These are phyloP conservation scores for Penicillium crystallinum DNA, from an alignment of 495 filamentous ascomycete genomes.

Conservation along the genomic window DNA sequence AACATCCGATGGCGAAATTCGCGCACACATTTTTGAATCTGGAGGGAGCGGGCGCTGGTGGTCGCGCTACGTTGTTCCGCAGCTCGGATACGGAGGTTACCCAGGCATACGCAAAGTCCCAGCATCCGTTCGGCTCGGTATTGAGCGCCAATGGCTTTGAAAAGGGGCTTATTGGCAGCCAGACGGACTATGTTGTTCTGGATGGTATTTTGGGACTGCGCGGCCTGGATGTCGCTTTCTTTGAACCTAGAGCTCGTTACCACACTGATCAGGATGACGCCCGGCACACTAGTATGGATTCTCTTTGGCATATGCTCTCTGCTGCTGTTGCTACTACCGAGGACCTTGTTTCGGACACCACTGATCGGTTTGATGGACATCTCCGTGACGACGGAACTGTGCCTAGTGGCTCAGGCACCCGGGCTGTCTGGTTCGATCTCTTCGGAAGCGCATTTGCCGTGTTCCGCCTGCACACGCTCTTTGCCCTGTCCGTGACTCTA, in stretches of 20 bases:
- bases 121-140: conserved; percentile 78
- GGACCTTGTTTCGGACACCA: conserved; percentile 64
- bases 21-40: conserved; percentile 86
- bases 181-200: conserved; percentile 89
- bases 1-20: conserved; percentile 71
- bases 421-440: conserved; percentile 90
- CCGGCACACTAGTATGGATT: conserved; percentile 65
- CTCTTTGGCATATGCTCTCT: conserved; percentile 93
- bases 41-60: conserved; percentile 91
- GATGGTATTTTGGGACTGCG: conserved; percentile 74
- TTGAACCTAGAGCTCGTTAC: conserved; percentile 77
- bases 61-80: conserved; percentile 80
- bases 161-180: conserved; percentile 66
- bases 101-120: conserved; percentile 61
- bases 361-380: conserved; percentile 59
- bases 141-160: conserved; percentile 79
- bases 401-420: conserved; percentile 59
- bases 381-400: conserved; percentile 56
- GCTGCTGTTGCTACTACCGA: conserved; percentile 67
- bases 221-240: conserved; percentile 90
- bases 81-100: conserved; percentile 86
- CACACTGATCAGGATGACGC: conserved; percentile 89
- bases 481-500: conserved; percentile 79
- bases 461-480: conserved; percentile 72
- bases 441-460: conserved; percentile 79